These are phyloP conservation scores for Proliferodiscus dingleyae DNA, from an alignment of 2,329 filamentous ascomycete genomes.

Conservation along the genomic window DNA sequence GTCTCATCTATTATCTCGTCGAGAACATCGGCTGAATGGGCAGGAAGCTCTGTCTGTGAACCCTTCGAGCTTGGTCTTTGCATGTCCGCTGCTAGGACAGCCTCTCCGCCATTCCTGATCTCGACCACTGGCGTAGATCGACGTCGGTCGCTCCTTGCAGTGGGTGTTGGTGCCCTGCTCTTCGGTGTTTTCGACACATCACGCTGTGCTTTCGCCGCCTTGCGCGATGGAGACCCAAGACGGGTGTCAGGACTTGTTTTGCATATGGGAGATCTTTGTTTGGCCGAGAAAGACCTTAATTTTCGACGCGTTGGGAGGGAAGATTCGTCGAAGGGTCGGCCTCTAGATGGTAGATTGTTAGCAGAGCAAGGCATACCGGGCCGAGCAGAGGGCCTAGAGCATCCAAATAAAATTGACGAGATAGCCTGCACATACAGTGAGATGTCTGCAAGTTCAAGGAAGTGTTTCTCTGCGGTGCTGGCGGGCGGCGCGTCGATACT, in stretches of 20 bases:
- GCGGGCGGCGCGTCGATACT: conserved; percentile 51
- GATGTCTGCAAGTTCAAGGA: conserved; percentile 53
- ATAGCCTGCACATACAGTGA: conserved; percentile 48
- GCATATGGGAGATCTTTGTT: conserved; percentile 33
- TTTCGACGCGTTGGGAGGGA: conserved; percentile 47
- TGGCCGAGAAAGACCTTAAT: conserved; percentile 40
- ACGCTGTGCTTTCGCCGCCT: conserved; percentile 20
- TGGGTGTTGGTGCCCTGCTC: conserved; percentile 23
- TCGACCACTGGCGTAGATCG: conserved; percentile 10
- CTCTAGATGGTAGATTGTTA: conserved; percentile 34
- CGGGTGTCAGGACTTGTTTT: conserved; percentile 21
- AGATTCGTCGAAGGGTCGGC: conserved; percentile 46
- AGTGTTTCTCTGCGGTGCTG: conserved; percentile 49
- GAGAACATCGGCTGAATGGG: conserved; percentile 18
- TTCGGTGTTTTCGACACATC: conserved; percentile 25
- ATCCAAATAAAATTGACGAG: conserved; percentile 15
- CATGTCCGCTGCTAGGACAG: conserved; percentile 15
- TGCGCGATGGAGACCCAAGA: conserved; percentile 15
- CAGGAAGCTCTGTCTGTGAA: conserved; percentile 28
- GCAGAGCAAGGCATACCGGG: conserved; percentile 17
- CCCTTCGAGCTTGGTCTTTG: conserved; percentile 27
- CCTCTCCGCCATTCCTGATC: conserved; percentile 8
- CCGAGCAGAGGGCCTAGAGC: conserved; percentile 14
- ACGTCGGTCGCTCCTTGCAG: conserved; percentile 17
- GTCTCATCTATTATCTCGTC: conserved; percentile 23